A percentile compares a stretch with the other conserved stretches of the same genome.
phyloP scores from a whole-genome alignment of 2,329 filamentous ascomycete species.

The Exophiala calicioides region DNA sequence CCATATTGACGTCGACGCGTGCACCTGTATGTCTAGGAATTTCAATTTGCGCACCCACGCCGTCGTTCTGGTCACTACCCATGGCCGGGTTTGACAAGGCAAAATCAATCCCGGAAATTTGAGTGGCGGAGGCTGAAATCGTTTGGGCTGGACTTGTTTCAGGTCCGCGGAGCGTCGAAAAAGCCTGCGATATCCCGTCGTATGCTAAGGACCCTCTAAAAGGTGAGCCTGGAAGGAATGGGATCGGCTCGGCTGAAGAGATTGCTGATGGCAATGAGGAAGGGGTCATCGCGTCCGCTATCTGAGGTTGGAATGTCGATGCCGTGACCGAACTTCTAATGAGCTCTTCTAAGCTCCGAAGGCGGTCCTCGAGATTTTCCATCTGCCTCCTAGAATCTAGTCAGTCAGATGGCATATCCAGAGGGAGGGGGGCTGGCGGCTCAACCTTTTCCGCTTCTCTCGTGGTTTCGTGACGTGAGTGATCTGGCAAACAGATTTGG shows the following conservation, averaged over 20 bases:
- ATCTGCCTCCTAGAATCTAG: conserved; percentile 78
- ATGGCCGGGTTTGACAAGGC: conserved; percentile 10
- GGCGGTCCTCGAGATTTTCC: conserved; percentile 89
- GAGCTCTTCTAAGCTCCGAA: conserved; percentile 84
- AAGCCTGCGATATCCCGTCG: neutral
- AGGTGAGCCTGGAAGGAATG: neutral
- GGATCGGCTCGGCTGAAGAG: conserved; percentile 33
- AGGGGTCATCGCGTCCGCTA: conserved; percentile 79
- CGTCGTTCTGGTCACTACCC: neutral
- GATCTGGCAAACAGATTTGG: conserved; percentile 95
- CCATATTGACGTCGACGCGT: conserved; percentile 1
- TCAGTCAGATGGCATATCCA: neutral
- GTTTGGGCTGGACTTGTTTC: no score
- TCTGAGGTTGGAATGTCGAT: conserved; percentile 56
- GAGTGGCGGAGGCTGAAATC: no score
- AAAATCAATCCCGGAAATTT: no score
- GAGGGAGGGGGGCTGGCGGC: neutral
- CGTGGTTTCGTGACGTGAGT: conserved; percentile 98
- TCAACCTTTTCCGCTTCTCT: conserved; percentile 86
- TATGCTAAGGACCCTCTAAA: neutral
- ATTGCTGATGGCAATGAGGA: conserved; percentile 76
- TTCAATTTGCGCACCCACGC: no score
- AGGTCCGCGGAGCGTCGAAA: neutral
- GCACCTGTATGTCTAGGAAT: conserved; percentile 1
- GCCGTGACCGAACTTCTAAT: conserved; percentile 74